Evolutionary conservation across 495 filamentous ascomycete genomes (phyloP), one percentile per base, ranked within the genome.

Genomic region (Acidiella bohemica): DNA sequence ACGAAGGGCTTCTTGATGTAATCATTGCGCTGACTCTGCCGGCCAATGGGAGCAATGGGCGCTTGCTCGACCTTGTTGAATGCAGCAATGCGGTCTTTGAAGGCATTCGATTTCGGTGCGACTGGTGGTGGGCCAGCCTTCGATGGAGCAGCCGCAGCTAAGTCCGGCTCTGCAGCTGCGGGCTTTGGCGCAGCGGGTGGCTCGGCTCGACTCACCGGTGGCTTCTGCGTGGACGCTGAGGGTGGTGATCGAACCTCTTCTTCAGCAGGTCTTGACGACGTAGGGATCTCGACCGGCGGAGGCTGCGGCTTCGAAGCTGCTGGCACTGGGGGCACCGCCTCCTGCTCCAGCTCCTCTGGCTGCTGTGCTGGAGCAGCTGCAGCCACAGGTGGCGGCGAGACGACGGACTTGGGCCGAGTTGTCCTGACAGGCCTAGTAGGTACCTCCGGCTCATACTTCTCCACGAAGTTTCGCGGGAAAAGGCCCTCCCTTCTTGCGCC

Each of bases 1-100:
- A 97, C 90, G 52, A 95, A 97, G n/a, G 90, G 85, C 60, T 96
- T 96, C 68, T 92, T 95, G 58, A 96, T 75, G 50, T 96, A 96
- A 42, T 71, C 70, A 34, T 71, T 68, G 19, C 73, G 65, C 31
- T 67, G 55, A 38, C 69, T 62, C 25, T 76, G 53, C 3, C 72
- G 72, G 51, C 94, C 93, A 59, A 85, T 84, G 2, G 92, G 90
- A 3, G 84, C 73, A 41, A 90, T 61, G 9, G 90, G 90, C 5
- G 88, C 72, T 4, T 84, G 81, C 17, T 87, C 74, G 16, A 81
- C 67, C 55, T 85, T 92, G 57, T 97, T 97, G 63, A 97, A 97
- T 14, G 87, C 85, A 6, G 92, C 92, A 51, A 97, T 90, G 39
- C 92, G 85, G 58, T 96, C 90, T 46, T 69, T 84, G 59, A 97